Base-by-base conservation (phyloP, 352 stramenopile species). In the Globisporangium carolinianum region DNA sequence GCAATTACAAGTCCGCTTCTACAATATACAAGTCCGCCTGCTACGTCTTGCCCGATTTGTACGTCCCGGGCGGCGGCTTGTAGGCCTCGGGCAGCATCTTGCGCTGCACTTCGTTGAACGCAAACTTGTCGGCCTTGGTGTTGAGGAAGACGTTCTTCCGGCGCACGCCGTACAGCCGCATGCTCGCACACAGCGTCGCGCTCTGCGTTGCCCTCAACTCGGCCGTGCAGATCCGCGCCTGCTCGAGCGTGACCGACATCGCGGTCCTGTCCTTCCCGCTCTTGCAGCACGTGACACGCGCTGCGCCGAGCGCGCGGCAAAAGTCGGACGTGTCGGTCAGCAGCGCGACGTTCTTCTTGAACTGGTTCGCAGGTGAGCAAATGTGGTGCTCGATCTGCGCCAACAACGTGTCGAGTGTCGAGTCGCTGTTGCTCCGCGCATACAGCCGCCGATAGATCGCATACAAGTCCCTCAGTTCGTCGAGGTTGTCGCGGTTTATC, bases 241-340 rank as follows among this genome's bases (percentile, higher is more conserved):
- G 87, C 67, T 98, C 97, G 41, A 98, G 83, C 36, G 95, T 98
- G 35, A 98, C 86, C 48, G 96, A 97, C 96, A 99, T 99, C 18
- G 93, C 95, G 36, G 96, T 99, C 51, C 96, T 87, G 72, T 99
- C 95, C 67, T 99, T 99, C 14, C 95, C 95, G 62, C 80, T 97
- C 71, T 99, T 99, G 71, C 96, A 99, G 76, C 97, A 98, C 14
- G 97, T 97, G n/a, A 96, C 76, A 41, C 89, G 88, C 0, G 90
- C 91, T 38, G 87, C 94, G n/a, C 91, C 89, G 6, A 99, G 67
- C 49, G 76, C 71, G 51, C 84, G 69, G 50, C 84, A 94, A 59
- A 94, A 89, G 53, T 94, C 84, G 6, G 84, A 91, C 35, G 84
- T 83, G 60, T 89, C 77, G 68, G 87, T 91, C 18, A 94, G 61